Percentiles rank a stretch among this genome's conserved stretches.
phyloP scores from a whole-genome alignment of 2,329 filamentous ascomycete species.

The Hortaea sp. region DNA sequence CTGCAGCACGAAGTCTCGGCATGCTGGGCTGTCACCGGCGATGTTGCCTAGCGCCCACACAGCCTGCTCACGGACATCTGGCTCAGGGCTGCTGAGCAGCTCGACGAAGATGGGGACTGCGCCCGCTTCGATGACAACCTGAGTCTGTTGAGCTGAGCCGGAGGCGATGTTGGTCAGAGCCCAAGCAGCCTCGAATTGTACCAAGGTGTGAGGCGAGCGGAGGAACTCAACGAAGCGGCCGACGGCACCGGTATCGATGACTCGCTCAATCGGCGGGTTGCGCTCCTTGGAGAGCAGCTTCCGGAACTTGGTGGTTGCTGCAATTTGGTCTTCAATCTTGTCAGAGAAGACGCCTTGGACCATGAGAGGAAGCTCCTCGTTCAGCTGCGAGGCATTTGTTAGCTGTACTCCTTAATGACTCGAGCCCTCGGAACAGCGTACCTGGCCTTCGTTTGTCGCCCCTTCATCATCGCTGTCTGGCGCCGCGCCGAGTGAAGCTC shows the following conservation, averaged over 20 bases:
- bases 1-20: constrained; percentile 90
- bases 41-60: constrained; percentile 99
- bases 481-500: constrained; percentile 74
- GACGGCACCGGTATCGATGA: constrained; percentile 98
- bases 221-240: constrained; percentile 97
- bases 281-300: constrained; percentile 98
- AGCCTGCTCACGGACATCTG: constrained; percentile 94
- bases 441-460: constrained; percentile 89
- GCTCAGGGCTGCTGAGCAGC: constrained; percentile 87
- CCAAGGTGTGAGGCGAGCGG: constrained; percentile 90
- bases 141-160: constrained; percentile 91
- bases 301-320: constrained; percentile 95
- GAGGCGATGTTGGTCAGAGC: constrained; percentile 98
- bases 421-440: constrained; percentile 38
- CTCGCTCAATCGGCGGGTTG: constrained; percentile 97
- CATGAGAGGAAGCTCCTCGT: constrained; percentile 97
- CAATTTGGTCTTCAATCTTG: constrained; percentile 94
- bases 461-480: constrained; percentile 97
- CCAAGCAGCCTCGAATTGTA: constrained; percentile 99
- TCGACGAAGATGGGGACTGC: constrained; percentile 98
- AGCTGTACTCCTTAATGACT: constrained; percentile 5
- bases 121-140: constrained; percentile 96
- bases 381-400: constrained; percentile 52
- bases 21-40: constrained; percentile 93
- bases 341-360: constrained; percentile 96